These are phyloP conservation scores for Mangifera indica DNA, from an alignment of 345 rosid genomes.

Conservation along the genomic window DNA sequence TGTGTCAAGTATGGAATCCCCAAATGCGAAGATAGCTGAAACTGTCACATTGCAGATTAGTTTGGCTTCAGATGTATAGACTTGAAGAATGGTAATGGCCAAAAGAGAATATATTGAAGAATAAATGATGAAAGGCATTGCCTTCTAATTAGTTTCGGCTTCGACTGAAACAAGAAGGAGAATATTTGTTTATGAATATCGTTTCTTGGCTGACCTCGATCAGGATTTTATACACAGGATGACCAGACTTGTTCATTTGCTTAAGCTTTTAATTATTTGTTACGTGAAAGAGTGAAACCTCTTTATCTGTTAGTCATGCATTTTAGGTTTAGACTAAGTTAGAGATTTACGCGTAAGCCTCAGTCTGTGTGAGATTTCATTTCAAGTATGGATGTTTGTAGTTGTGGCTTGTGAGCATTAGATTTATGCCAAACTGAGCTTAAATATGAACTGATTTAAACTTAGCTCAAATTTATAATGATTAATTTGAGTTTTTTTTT, in stretches of 20 bases:
- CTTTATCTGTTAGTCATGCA: not conserved
- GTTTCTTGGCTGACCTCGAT: too few relatives aligned
- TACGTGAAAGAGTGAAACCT: not conserved
- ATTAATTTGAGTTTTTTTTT: too few relatives aligned
- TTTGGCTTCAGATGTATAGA: not conserved
- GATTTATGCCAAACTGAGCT: too few relatives aligned
- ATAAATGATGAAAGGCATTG: not conserved
- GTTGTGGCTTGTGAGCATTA: too few relatives aligned
- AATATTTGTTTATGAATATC: not conserved
- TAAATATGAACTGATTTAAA: too few relatives aligned
- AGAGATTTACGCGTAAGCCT: not conserved
- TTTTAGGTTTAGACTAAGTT: not conserved
- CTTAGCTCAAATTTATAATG: too few relatives aligned
- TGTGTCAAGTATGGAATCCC: constrained; percentile 44
- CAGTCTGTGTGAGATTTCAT: not conserved
- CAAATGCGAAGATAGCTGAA: constrained; percentile 34
- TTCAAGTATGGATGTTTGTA: too few relatives aligned
- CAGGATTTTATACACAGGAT: too few relatives aligned
- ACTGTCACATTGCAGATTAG: not conserved
- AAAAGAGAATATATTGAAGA: not conserved
- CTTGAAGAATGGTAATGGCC: not conserved
- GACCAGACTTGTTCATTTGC: not conserved
- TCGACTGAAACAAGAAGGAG: not conserved
- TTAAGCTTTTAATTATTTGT: not conserved
- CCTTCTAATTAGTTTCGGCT: not conserved